Base-by-base conservation (phyloP, 1,284 basidiomycete species). In the Erythrobasidium hasegawianum region DNA sequence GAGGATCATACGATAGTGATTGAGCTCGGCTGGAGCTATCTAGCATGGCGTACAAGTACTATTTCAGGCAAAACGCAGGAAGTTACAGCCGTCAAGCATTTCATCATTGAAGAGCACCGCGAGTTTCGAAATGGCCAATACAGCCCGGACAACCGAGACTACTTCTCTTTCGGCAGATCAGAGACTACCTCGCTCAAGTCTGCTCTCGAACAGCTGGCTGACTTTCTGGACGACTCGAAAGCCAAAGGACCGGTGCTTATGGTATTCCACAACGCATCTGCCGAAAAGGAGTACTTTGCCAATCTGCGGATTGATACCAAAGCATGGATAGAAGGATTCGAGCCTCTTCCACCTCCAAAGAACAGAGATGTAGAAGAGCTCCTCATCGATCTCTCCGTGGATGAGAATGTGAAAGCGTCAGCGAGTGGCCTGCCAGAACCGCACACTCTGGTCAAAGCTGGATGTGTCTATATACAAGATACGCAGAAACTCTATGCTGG, bases 231-330 rank as follows among this genome's bases (percentile, higher is more conserved):
- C 22, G 22, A 53, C 8, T 5, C 26, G 18, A 16, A n/a, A 29
- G 16, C n/a, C 18, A 20, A 10, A 14, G 62, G 55, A 18, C 62
- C 62, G 1, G 11, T 65, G 24, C 24, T 65, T 13, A 43, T 65
- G 13, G 43, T 65, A 16, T 65, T 65, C 45, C 62, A 65, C 38
- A 65, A 49, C 38, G 62, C 62, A 10, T 50, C 55, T n/a, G 55
- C 62, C 2, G 62, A 65, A 38, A 65, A 41, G 3, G 56, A 56
- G 11, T 65, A 65, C 26, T 65, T 65, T 29, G 22, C 26, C n/a
- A 38, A 38, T 20, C 20, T 65, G 11, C 45, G 62, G 33, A 40
- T 65, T 26, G 56, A 58, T 22, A 57, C 62, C 0, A 27, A 41
- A 29, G 54, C 40, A 20, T 65, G 62, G 62, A 33, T 38, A 24